Base-by-base conservation (phyloP, 2,329 filamentous ascomycete genomes). In the Canariomyces notabilis region DNA sequence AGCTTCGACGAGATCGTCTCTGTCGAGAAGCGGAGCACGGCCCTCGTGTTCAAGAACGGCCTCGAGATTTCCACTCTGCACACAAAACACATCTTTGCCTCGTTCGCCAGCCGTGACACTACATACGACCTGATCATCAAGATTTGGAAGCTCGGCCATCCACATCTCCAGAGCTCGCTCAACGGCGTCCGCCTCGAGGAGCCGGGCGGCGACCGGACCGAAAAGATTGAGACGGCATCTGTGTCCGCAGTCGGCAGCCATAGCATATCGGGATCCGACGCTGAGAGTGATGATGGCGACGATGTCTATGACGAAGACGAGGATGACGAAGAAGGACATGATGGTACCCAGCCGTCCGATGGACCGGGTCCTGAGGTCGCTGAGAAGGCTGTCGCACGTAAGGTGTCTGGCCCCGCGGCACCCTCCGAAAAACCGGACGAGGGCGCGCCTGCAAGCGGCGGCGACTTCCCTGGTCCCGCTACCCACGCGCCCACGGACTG, bases 1-100 rank as follows among this genome's bases (percentile, higher is more conserved):
- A 94, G 89, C 65, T 98, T 98, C 63, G 93, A 98, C 61, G 93
- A 98, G 66, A 88, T 98, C 48, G 88, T 97, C 16, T 89, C 91
- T 1, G 87, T 98, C 6, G 93, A 98, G 68, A 97, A 97, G 71
- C 87, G 95, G 65, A 96, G 83, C 63, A 98, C 93, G 0, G 93
- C 93, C 1, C 76, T 98, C 50, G 75, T 98, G 2, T 97, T 98
- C 68, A 95, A 94, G 49, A 98, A 98, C 61, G 94, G 91, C 4
- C 87, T 98, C 45, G 93, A 95, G 69, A 95, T 98, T 35, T 89
- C 94, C 40, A 98, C 93, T 0, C 72, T 97, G 11, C 93, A 98
- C 63, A 89, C 93, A 35, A 89, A 93, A 55, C 93, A 98, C 61
- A 83, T 94, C 1, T 98, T 98, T 67, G 90, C 93, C 45, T 96